A percentile compares a stretch with the other conserved stretches of the same genome.
These are phyloP conservation scores for Sphaerulina musiva DNA, from an alignment of 2,329 filamentous ascomycete species.

Conservation along the genomic window DNA sequence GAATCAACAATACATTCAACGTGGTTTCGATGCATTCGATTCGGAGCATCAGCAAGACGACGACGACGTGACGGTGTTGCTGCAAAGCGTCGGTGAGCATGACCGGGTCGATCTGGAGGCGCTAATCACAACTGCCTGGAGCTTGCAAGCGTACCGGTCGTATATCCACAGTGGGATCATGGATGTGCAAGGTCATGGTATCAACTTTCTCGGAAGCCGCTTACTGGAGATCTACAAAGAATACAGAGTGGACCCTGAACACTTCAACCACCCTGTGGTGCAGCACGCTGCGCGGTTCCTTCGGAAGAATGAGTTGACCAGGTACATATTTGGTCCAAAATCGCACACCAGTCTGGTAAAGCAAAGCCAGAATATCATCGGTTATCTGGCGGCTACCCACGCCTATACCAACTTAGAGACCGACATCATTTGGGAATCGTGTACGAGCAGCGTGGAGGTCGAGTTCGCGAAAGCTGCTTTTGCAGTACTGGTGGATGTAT, in stretches of 20 bases:
- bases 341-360: constrained; percentile 87
- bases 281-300: constrained; percentile 65
- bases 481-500: constrained; percentile 53
- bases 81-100: constrained; percentile 16
- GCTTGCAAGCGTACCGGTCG: constrained; percentile 60
- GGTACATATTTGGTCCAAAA: constrained; percentile 82
- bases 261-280: constrained; percentile 49
- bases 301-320: constrained; percentile 62
- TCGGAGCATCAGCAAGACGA: constrained; percentile 6
- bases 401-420: constrained; percentile 67
- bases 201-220: constrained; percentile 64
- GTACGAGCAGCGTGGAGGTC: constrained; percentile 74
- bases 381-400: constrained; percentile 74
- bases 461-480: constrained; percentile 76
- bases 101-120: constrained; percentile 32
- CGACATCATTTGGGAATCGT: constrained; percentile 76
- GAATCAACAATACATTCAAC: constrained; percentile 23
- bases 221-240: constrained; percentile 61
- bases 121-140: constrained; percentile 59
- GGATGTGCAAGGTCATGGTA: constrained; percentile 76
- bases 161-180: constrained; percentile 80
- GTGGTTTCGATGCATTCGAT: constrained; percentile 21
- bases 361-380: constrained; percentile 74
- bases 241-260: constrained; percentile 15
- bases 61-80: background rate